Evolutionary conservation across 1,284 basidiomycete species (phyloP).

Genomic region (Cerrena zonata): DNA sequence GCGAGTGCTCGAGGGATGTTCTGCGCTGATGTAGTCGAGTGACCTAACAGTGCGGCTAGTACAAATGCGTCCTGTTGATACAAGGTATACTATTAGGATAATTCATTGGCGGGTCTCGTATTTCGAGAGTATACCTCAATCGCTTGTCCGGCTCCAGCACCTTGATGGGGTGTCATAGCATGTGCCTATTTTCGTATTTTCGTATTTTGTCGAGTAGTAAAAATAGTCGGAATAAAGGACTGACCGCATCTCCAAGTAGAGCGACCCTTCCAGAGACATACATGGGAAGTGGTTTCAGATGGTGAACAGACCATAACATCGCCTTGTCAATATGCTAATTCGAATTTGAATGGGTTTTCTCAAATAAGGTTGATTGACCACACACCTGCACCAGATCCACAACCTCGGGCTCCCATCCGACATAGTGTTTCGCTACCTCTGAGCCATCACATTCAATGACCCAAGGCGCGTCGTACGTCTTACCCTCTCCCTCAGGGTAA

Average conservation of each 20-base stretch:
- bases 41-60: constrained; percentile 42
- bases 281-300: constrained; percentile 21
- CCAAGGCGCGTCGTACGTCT: constrained; percentile 18
- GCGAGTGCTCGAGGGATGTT: constrained; percentile 35
- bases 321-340: constrained; percentile 25
- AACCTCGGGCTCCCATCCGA: constrained; percentile 22
- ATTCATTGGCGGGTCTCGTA: neutral
- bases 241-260: constrained; percentile 28
- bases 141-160: constrained; percentile 31
- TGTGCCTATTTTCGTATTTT: constrained; percentile 23
- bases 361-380: neutral
- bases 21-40: constrained; percentile 32
- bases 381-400: constrained; percentile 24
- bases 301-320: constrained; percentile 29
- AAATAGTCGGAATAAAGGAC: constrained; percentile 4
- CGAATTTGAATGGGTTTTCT: neutral
- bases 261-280: constrained; percentile 21
- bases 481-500: constrained; percentile 16
- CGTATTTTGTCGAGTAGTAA: no score
- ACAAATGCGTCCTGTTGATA: constrained; percentile 44
- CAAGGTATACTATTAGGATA: neutral
- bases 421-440: constrained; percentile 16
- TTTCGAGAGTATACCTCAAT: constrained; percentile 23
- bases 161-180: constrained; percentile 31
- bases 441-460: constrained; percentile 14